A percentile compares a stretch with the other conserved stretches of the same genome.
These are phyloP conservation scores for Phyllosticta citribraziliensis DNA, from an alignment of 2,329 filamentous ascomycete genomes.

Conservation along the genomic window DNA sequence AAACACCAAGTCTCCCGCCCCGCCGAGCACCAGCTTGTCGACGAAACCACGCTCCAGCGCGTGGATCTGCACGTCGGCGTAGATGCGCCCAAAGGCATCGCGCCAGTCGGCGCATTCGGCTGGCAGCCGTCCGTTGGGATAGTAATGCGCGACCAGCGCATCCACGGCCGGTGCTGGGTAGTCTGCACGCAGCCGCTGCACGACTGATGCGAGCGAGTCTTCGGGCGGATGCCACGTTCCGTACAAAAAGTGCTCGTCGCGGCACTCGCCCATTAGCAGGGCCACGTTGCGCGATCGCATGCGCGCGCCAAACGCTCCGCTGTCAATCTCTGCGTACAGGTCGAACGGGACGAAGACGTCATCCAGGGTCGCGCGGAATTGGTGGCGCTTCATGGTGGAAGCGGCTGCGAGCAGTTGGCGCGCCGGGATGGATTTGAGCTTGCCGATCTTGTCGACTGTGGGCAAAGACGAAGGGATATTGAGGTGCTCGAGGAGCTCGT, in stretches of 20 bases:
- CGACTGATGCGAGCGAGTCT: conserved; percentile 33
- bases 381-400: conserved; percentile 33
- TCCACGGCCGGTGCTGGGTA: conserved; percentile 39
- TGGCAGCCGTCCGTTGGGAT: conserved; percentile 29
- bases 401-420: conserved; percentile 34
- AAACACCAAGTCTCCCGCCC: conserved; percentile 26
- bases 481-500: conserved; percentile 38
- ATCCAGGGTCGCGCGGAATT: conserved; percentile 47
- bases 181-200: conserved; percentile 41
- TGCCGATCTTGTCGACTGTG: conserved; percentile 35
- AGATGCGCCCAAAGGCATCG: conserved; percentile 45
- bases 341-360: conserved; percentile 35
- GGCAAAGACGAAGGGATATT: conserved; percentile 33
- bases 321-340: conserved; percentile 39
- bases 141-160: conserved; percentile 34
- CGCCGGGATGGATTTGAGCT: conserved; percentile 32
- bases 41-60: conserved; percentile 43
- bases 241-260: conserved; percentile 45
- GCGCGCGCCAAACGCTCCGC: conserved; percentile 36
- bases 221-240: conserved; percentile 39
- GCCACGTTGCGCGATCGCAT: conserved; percentile 37
- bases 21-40: conserved; percentile 36
- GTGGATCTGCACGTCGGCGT: conserved; percentile 49
- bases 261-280: conserved; percentile 46
- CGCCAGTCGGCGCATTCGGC: conserved; percentile 35